Conservation (phyloP, 2,329 filamentous ascomycete genomes). For the Phyllosticta citrichinensis region DNA sequence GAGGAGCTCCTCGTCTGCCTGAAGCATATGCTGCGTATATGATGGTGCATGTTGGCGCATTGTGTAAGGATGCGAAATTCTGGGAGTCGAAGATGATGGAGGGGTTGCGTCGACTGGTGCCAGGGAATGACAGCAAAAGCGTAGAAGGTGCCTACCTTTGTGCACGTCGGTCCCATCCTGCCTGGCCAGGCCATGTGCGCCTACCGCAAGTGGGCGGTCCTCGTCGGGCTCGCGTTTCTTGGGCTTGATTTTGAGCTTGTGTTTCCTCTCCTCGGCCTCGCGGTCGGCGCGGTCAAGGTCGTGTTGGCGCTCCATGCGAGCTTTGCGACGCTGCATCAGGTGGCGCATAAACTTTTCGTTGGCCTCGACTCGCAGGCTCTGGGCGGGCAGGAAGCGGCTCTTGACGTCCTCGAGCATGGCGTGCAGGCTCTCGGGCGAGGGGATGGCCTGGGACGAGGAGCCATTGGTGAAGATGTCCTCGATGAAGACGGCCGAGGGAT, state of each 20-base stretch:
- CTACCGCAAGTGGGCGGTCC: conserved; percentile 49
- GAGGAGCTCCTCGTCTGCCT: background rate
- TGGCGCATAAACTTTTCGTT: conserved; percentile 67
- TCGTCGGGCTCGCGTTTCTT: conserved; percentile 67
- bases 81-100: background rate
- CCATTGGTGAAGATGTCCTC: conserved; percentile 61
- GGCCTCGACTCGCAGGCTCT: conserved; percentile 46
- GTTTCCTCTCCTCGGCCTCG: conserved; percentile 39
- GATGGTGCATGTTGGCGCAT: background rate
- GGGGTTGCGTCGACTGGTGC: background rate
- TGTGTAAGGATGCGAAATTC: background rate
- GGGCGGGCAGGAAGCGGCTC: conserved; percentile 35
- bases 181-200: conserved; percentile 52
- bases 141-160: conserved; percentile 37
- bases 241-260: conserved; percentile 47
- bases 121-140: background rate
- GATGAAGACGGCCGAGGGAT: conserved; percentile 50
- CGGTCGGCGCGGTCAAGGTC: conserved; percentile 41
- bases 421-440: conserved; percentile 54
- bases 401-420: conserved; percentile 58
- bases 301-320: conserved; percentile 44
- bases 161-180: conserved; percentile 54
- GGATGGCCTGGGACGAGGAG: conserved; percentile 40
- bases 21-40: background rate
- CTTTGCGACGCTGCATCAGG: conserved; percentile 55